Evolutionary conservation across 768 basidiomycete species (phyloP), one percentile per base, ranked within the genome.

Genomic region (Pisolithus sp.): DNA sequence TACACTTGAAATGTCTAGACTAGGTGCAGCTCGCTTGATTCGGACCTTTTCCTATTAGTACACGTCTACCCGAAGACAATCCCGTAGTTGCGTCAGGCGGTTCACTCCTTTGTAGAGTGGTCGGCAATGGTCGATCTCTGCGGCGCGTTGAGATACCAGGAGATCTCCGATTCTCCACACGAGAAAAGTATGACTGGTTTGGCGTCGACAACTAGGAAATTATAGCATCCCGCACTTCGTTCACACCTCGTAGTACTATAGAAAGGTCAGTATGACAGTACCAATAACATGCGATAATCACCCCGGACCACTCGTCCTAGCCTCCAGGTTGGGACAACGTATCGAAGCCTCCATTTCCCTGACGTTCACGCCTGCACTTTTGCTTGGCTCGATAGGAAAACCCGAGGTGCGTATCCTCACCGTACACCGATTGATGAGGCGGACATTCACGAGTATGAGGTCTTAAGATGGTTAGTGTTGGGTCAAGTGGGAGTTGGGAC

Each of bases 321-420:
- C 23, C 23, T 26, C 26, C 34, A 79, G 69, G 83, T 86, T 1
- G 79, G 79, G n/a, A 66, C 79, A 18, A 80, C 77, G 9, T 86
- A 89, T 65, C 78, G 85, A 12, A 87, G 87, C 59, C 84, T 85
- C 0, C 85, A 86, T 66, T 85, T 80, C 55, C 82, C 81, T 2
- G 84, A 82, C 6, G 73, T 86, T 49, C 74, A 79, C 52, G 76
- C 74, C 26, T 77, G 76, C 61, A 65, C 82, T 20, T 75, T 75
- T 55, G 60, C 72, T 24, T 80, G 78, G 79, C 63, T 83, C 18
- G 77, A 76, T 62, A 73, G 69, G 80, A 67, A 85, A 80, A 57
- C 86, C 86, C 18, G 84, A 85, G 67, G 85, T 85, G 56, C 38
- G 61, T 51, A 15, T n/a, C 52, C 34, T 37, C n/a, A n/a, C n/a